Evolutionary conservation across 169 alveolate genomes (phyloP).

Genomic region (Eimeria acervulina): DNA sequence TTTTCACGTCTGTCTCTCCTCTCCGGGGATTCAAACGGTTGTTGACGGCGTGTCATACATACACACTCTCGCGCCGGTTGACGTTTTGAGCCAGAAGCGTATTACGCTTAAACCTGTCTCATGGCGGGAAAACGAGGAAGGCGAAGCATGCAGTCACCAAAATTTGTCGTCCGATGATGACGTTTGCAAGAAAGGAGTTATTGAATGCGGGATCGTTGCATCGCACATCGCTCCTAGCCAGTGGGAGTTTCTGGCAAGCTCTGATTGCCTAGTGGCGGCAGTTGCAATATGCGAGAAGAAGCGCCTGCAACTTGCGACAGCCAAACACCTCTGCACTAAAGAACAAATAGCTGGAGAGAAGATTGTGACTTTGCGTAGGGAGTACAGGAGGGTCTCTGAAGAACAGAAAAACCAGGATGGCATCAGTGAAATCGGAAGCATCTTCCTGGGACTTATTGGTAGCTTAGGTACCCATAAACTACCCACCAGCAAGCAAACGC

Average conservation of each 20-base stretch:
- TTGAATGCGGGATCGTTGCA: constrained; percentile 47
- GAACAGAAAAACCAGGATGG: background rate
- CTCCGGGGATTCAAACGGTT: constrained; percentile 74
- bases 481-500: background rate
- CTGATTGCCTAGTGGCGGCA: constrained; percentile 69
- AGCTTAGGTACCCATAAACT: background rate
- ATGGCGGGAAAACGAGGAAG: background rate
- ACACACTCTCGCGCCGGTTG: constrained; percentile 54
- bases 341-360: background rate
- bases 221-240: constrained; percentile 61
- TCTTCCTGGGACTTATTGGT: background rate
- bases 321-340: background rate
- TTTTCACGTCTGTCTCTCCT: constrained; percentile 57
- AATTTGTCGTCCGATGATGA: background rate
- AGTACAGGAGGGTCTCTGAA: background rate
- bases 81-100: constrained; percentile 26
- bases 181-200: background rate
- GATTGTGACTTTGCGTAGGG: background rate
- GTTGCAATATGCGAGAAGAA: constrained; percentile 32
- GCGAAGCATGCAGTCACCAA: background rate
- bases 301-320: constrained; percentile 36
- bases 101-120: background rate
- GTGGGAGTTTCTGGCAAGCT: constrained; percentile 48
- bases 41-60: constrained; percentile 48
- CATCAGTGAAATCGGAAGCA: background rate